A percentile compares a stretch with the other conserved stretches of the same genome.
Conservation (phyloP, 2,329 filamentous ascomycete genomes). For the Periconia sp. region DNA sequence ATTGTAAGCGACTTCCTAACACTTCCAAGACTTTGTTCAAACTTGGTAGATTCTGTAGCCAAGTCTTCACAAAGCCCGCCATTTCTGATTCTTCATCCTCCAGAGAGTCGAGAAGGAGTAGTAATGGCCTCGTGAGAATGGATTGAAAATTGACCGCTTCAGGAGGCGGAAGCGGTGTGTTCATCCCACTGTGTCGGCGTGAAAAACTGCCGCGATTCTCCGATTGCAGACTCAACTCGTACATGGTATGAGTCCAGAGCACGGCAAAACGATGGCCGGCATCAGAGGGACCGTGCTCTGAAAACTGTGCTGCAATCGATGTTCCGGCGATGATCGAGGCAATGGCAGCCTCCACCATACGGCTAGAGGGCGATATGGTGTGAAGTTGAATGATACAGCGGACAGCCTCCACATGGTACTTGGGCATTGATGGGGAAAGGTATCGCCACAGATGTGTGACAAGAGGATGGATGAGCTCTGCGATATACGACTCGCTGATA, state of each 20-base stretch:
- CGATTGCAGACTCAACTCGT: slow-evolving; percentile 39
- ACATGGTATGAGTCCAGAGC: slow-evolving; percentile 75
- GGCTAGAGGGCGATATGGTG: slow-evolving; percentile 65
- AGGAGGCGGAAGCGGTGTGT: slow-evolving; percentile 25
- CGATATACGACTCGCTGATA: slow-evolving; percentile 52
- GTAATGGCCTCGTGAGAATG: slow-evolving; percentile 78
- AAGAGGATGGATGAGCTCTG: slow-evolving; percentile 66
- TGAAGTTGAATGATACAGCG: slow-evolving; percentile 86
- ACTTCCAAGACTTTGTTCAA: slow-evolving; percentile 52
- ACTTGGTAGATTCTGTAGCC: slow-evolving; percentile 68
- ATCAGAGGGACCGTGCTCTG: slow-evolving; percentile 44
- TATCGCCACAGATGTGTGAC: slow-evolving; percentile 77
- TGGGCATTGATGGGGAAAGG: slow-evolving; percentile 78
- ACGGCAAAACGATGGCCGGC: slow-evolving; percentile 70
- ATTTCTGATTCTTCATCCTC: slow-evolving; percentile 71
- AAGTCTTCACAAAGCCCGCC: slow-evolving; percentile 75
- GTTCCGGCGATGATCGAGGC: slow-evolving; percentile 61
- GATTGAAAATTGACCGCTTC: slow-evolving; percentile 63
- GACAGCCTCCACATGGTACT: slow-evolving; percentile 92
- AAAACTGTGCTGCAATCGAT: not conserved
- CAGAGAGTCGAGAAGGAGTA: slow-evolving; percentile 79
- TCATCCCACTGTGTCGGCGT: slow-evolving; percentile 33
- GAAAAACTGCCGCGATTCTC: slow-evolving; percentile 34
- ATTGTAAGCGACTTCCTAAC: slow-evolving; percentile 32
- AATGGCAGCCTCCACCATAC: slow-evolving; percentile 79